phyloP scores from a whole-genome alignment of 2,329 filamentous ascomycete genomes.

The Colletotrichum navitas region DNA sequence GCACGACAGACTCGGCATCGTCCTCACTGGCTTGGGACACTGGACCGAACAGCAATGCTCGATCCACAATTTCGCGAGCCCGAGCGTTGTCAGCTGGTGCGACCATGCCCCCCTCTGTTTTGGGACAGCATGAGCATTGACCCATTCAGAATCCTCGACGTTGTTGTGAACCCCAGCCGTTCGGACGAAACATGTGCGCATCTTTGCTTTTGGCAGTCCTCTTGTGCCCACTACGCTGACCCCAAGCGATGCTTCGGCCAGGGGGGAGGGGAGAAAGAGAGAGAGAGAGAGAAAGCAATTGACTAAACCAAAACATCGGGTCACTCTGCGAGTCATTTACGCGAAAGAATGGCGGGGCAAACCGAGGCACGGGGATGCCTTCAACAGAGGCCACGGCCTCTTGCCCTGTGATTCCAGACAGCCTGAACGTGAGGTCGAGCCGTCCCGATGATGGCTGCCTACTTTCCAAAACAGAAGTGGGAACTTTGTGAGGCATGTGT shows the following conservation, averaged over 20 bases:
- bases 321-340: not conserved
- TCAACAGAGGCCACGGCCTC: not conserved
- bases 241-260: not conserved
- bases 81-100: not conserved
- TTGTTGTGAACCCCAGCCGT: not conserved
- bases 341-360: not conserved
- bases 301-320: not conserved
- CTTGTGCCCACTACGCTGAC: no score
- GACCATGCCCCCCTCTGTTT: not conserved
- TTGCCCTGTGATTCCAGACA: not conserved
- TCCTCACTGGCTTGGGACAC: not conserved
- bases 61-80: not conserved
- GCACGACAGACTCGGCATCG: not conserved
- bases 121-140: conserved; percentile 20
- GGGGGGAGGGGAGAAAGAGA: no score
- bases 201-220: not conserved
- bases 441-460: not conserved
- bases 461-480: not conserved
- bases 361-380: not conserved
- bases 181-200: conserved; percentile 2
- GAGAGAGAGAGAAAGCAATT: not conserved
- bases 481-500: not conserved
- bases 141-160: not conserved
- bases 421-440: not conserved
- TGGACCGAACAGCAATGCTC: not conserved